A percentile compares a stretch with the other conserved stretches of the same genome.
Evolutionary conservation across 2,329 filamentous ascomycete genomes (phyloP).

Genomic region (Colletotrichum gigasporum): DNA sequence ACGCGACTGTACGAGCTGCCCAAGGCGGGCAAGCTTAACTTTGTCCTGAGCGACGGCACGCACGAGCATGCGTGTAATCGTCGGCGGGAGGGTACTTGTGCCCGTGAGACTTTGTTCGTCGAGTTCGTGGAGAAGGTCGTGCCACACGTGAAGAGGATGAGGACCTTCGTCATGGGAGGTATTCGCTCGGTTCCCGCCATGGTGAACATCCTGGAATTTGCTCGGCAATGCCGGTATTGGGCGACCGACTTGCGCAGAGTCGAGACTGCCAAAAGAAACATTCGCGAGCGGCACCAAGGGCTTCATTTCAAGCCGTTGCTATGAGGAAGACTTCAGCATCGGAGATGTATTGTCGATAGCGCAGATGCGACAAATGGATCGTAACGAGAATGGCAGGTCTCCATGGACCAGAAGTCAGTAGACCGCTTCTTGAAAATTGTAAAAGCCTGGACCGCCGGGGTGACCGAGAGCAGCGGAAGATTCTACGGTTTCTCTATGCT

Average conservation of each 20-base stretch:
- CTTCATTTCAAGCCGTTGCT: neutral
- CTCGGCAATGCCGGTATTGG: conserved; percentile 69
- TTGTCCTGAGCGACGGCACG: conserved; percentile 67
- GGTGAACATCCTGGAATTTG: conserved; percentile 60
- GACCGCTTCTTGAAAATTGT: neutral
- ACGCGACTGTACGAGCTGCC: conserved; percentile 55
- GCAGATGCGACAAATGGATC: neutral
- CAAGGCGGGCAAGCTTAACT: conserved; percentile 59
- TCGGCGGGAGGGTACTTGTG: conserved; percentile 60
- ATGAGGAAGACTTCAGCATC: neutral
- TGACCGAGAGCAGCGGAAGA: neutral
- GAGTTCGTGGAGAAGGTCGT: conserved; percentile 65
- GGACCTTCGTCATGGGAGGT: conserved; percentile 67
- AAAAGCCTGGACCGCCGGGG: neutral
- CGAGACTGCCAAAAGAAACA: neutral
- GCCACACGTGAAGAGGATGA: conserved; percentile 51
- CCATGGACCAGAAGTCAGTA: neutral
- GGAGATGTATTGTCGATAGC: neutral
- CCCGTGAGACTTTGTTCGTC: conserved; percentile 67
- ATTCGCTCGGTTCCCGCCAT: conserved; percentile 65
- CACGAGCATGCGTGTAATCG: conserved; percentile 64
- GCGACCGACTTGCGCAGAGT: conserved; percentile 42
- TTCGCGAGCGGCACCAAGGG: neutral
- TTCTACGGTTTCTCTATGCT: neutral
- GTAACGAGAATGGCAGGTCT: neutral